phyloP scores from a whole-genome alignment of 2,329 filamentous ascomycete species.

The Aspergillus sp. region DNA sequence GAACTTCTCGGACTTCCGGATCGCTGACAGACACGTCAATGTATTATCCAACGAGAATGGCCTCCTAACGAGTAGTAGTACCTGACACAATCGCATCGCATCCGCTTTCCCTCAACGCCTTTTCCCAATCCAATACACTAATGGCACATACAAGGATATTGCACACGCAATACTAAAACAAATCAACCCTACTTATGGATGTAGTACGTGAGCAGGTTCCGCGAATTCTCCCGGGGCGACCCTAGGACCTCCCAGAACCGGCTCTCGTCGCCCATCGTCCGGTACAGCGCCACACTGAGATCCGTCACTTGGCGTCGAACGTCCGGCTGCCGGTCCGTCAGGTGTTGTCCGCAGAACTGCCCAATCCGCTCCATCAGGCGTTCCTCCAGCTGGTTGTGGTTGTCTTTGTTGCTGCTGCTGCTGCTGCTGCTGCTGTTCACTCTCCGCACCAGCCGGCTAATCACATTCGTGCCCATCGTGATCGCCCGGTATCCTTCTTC shows the following conservation, averaged over 20 bases:
- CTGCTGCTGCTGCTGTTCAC: conserved; percentile 12
- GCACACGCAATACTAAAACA: too few relatives aligned
- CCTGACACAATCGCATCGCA: too few relatives aligned
- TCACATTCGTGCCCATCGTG: conserved; percentile 27
- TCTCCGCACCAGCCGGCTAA: conserved; percentile 20
- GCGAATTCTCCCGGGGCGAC: conserved; percentile 21
- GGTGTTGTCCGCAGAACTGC: conserved; percentile 22
- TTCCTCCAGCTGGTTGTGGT: conserved; percentile 5
- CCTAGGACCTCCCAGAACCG: conserved; percentile 24
- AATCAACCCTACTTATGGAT: conserved; percentile 13
- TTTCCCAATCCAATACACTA: too few relatives aligned
- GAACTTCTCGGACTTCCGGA: too few relatives aligned
- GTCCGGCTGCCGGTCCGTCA: conserved; percentile 29
- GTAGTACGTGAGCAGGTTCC: conserved; percentile 32
- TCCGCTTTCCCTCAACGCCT: too few relatives aligned
- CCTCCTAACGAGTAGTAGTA: too few relatives aligned
- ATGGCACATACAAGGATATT: too few relatives aligned
- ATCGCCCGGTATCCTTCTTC: conserved; percentile 26
- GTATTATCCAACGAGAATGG: too few relatives aligned
- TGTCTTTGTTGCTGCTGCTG: too few relatives aligned
- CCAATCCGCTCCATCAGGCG: conserved; percentile 23
- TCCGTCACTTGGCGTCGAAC: conserved; percentile 32
- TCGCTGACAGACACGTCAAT: too few relatives aligned
- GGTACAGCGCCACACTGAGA: conserved; percentile 22
- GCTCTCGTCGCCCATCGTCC: conserved; percentile 20